phyloP scores from a whole-genome alignment of 2,329 filamentous ascomycete species.

The Fusarium pilosicola region DNA sequence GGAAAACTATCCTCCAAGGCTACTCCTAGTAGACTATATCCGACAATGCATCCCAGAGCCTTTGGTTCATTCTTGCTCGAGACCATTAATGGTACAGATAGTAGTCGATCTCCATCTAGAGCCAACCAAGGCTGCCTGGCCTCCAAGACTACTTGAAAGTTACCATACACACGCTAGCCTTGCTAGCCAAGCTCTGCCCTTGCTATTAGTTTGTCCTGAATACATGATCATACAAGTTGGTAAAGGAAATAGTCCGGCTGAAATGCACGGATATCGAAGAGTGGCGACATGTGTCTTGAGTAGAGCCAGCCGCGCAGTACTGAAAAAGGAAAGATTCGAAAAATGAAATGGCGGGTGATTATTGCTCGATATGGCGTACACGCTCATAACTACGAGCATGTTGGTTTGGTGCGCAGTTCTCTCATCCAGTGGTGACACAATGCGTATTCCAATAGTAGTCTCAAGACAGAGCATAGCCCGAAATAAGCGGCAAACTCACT shows the following conservation, averaged over 20 bases:
- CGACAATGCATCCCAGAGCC: background rate
- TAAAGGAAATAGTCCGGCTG: background rate
- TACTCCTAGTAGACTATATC: background rate
- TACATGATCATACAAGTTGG: background rate
- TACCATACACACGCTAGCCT: background rate
- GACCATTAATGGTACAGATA: background rate
- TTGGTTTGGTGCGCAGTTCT: slow-evolving; percentile 4
- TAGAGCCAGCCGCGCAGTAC: background rate
- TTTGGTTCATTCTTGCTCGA: background rate
- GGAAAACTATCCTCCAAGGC: background rate
- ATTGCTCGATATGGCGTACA: background rate
- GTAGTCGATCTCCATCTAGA: background rate
- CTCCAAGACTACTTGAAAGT: slow-evolving; percentile 6
- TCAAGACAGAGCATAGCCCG: slow-evolving; percentile 5
- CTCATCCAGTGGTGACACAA: slow-evolving; percentile 16
- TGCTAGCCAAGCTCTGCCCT: background rate
- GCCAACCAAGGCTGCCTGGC: slow-evolving; percentile 3
- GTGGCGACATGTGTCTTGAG: background rate
- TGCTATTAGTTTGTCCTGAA: background rate
- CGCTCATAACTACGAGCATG: slow-evolving; percentile 1
- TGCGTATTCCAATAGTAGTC: slow-evolving; percentile 23
- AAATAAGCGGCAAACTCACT: slow-evolving; percentile 6
- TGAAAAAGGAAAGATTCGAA: slow-evolving; percentile 16
- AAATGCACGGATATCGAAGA: background rate
- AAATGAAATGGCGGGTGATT: slow-evolving; percentile 4